Percentiles rank a stretch among this genome's conserved stretches.
These are phyloP conservation scores for Ceratobasidium sp. DNA, from an alignment of 1,284 basidiomycete genomes.

Conservation along the genomic window DNA sequence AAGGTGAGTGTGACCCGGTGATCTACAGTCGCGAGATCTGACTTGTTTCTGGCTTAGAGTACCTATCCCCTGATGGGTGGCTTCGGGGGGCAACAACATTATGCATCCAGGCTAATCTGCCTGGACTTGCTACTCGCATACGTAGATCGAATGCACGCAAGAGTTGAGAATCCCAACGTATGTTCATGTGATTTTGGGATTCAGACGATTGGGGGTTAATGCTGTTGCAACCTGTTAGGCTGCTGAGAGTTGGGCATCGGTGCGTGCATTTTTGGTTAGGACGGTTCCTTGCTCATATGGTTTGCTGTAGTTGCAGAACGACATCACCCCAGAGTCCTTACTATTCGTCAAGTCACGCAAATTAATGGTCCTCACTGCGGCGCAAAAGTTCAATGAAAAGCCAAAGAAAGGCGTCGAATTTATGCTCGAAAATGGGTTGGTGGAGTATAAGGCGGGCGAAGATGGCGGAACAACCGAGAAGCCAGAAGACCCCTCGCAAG, in stretches of 20 bases:
- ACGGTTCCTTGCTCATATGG: neutral
- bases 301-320: constrained; percentile 55
- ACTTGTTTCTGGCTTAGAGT: constrained; percentile 5
- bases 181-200: constrained; percentile 47
- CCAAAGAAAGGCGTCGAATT: constrained; percentile 92
- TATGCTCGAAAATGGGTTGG: constrained; percentile 85
- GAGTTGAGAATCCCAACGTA: constrained; percentile 70
- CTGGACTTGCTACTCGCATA: constrained; percentile 88
- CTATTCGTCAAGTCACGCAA: constrained; percentile 83
- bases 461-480: constrained; percentile 54
- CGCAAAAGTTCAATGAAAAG: constrained; percentile 91
- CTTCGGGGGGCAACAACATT: constrained; percentile 67
- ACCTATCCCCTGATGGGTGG: constrained; percentile 53
- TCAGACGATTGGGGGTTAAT: neutral
- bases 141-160: constrained; percentile 85
- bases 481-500: constrained; percentile 52
- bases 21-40: neutral
- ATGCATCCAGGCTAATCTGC: constrained; percentile 84
- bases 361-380: constrained; percentile 83
- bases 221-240: constrained; percentile 24
- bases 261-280: neutral
- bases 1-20: constrained; percentile 61
- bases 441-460: constrained; percentile 55
- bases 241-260: constrained; percentile 43
- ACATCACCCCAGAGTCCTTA: constrained; percentile 65